A percentile compares a stretch with the other conserved stretches of the same genome.
Conservation (phyloP, 169 alveolate genomes). For the Ichthyophthirius multifiliis region DNA sequence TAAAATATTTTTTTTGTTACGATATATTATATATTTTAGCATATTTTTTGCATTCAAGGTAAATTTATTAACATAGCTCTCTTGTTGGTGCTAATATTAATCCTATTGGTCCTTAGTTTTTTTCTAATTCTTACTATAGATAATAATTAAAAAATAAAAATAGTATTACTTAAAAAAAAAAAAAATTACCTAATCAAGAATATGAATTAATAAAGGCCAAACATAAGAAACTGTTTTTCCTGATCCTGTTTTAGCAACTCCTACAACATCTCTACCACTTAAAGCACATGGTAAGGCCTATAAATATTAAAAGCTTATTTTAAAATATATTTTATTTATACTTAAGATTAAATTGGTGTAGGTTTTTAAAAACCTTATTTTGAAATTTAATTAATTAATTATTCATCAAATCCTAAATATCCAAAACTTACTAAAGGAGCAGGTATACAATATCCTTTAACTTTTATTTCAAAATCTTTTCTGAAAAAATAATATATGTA, state of each 20-base stretch:
- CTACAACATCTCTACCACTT: conserved; percentile 90
- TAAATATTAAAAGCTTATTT: conserved; percentile 64
- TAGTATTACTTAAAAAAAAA: background rate
- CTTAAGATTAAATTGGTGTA: conserved; percentile 25
- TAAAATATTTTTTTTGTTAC: background rate
- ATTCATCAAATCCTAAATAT: conserved; percentile 35
- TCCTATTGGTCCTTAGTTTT: conserved; percentile 75
- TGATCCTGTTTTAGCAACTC: conserved; percentile 95
- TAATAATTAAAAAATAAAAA: background rate
- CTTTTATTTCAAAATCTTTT: conserved; percentile 15
- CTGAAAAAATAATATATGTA: background rate
- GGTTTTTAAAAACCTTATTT: conserved; percentile 34
- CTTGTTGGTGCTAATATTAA: conserved; percentile 91
- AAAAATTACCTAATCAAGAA: conserved; percentile 25
- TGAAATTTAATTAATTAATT: conserved; percentile 12
- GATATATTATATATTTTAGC: conserved; percentile 15
- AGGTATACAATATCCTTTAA: conserved; percentile 43
- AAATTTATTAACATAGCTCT: conserved; percentile 90
- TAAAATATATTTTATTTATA: background rate
- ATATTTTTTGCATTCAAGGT: conserved; percentile 27
- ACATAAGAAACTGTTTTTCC: conserved; percentile 95
- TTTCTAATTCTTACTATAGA: conserved; percentile 42
- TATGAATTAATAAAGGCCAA: conserved; percentile 88
- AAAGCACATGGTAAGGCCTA: conserved; percentile 91
- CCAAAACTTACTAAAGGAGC: conserved; percentile 43